Percentiles rank a stretch among this genome's conserved stretches.
Conservation (phyloP, 176 grass and related monocot genomes). For the Carex kokanica region DNA sequence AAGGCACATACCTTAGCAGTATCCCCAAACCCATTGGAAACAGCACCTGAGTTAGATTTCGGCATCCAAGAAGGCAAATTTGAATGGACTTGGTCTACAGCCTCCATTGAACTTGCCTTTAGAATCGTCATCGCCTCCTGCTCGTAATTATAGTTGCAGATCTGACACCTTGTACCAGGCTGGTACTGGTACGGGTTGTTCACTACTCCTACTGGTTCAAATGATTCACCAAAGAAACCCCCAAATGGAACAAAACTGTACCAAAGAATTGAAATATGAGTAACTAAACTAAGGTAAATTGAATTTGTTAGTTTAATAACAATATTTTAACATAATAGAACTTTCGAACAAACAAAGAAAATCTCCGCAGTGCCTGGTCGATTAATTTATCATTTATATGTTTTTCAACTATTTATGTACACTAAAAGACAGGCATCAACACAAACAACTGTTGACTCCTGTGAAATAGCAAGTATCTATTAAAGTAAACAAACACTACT, state of each 20-base stretch:
- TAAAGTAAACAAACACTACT: neutral
- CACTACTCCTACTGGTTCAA: conserved; percentile 28
- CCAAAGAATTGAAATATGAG: conserved; percentile 23
- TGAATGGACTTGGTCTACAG: conserved; percentile 41
- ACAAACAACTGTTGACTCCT: conserved; percentile 6
- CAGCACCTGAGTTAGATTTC: conserved; percentile 41
- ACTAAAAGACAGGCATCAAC: neutral
- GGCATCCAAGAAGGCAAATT: conserved; percentile 52
- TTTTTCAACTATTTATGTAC: neutral
- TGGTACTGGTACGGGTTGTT: conserved; percentile 41
- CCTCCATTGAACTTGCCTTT: conserved; percentile 42
- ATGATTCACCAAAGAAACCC: conserved; percentile 39
- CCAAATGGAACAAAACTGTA: conserved; percentile 66
- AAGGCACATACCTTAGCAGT: conserved; percentile 58
- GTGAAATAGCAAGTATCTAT: conserved; percentile 1
- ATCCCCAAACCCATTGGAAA: conserved; percentile 49
- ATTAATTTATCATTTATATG: neutral
- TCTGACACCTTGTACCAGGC: conserved; percentile 46
- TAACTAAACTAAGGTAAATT: neutral
- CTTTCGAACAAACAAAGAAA: neutral
- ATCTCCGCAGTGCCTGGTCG: neutral
- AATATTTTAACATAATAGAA: neutral
- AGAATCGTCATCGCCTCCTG: conserved; percentile 64
- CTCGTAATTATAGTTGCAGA: conserved; percentile 70
- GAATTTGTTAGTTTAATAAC: neutral